Base-by-base conservation (phyloP, 495 filamentous ascomycete species). In the Hypoxylon crocopeplum region DNA sequence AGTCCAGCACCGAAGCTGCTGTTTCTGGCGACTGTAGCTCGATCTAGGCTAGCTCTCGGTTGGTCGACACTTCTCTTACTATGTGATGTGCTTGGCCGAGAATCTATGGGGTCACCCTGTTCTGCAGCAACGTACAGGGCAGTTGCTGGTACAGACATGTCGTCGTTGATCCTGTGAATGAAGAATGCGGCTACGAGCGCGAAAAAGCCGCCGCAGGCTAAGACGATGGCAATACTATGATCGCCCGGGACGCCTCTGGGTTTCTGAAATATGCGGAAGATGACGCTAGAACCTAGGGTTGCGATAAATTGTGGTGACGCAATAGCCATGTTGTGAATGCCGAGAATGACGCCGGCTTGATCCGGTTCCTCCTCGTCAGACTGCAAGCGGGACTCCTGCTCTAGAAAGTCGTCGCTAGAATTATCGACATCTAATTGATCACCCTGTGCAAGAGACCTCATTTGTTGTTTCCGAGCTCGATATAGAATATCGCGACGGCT, bases 291-390 rank as follows among this genome's bases (percentile, higher is more conserved):
- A 3, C 86, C 82, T 22, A 97, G 72, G 39, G 91, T 96, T 12
- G 92, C 91, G 29, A 97, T 81, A 47, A 96, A 89, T 71, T 97
- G 92, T 11, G 92, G 92, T 16, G 91, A 83, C 0, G 90, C 88
- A 55, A 97, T 85, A 20, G 92, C 88, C 71, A 97, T 91, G 69
- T 97, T 97, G 74, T 97, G 92, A 17, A 97, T 87, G 1, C 92
- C 92, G 1, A 97, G 79, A 25, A 97, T 86, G 17, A 96, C 89
- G 11, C 92, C 92, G 1, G 92, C 92, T 73, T 96, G 92, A 48
- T 91, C 88, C 3, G 69, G 69, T 10, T 79, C 83, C 7, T 76
- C 77, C 10, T 81, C 81, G 10, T 79, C 75, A 20, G 66, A 74
- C 20, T 64, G 54, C 7, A 57, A 54, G 1, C 54, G 63, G 2